Percentiles rank a stretch among this genome's conserved stretches.
Conservation (phyloP, 176 grass and related monocot species). For the Rhynchospora pubera region DNA sequence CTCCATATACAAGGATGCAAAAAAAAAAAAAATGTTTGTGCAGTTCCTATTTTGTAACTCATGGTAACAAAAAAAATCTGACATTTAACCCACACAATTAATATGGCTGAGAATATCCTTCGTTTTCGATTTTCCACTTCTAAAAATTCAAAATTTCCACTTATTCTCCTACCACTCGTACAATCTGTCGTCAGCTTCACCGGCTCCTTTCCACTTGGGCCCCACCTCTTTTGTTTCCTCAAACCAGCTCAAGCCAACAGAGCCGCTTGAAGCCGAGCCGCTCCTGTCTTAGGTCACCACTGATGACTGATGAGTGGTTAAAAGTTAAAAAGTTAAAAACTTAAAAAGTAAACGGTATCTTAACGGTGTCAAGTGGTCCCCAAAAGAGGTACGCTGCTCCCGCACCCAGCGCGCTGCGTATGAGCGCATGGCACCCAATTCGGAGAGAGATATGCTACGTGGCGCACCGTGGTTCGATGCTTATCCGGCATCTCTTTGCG, state of each 20-base stretch:
- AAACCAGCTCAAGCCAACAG: neutral
- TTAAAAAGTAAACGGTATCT: neutral
- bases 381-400: neutral
- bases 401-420: conserved; percentile 23
- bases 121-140: conserved; percentile 8
- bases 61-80: neutral
- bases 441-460: neutral
- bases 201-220: neutral
- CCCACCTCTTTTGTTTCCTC: neutral
- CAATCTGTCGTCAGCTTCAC: neutral
- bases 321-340: too few species aligned
- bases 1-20: neutral
- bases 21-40: neutral
- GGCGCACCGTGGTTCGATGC: neutral
- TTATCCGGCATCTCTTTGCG: neutral
- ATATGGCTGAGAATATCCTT: neutral
- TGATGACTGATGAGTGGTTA: neutral
- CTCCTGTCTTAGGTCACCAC: neutral
- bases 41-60: neutral
- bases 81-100: neutral
- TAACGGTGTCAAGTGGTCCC: conserved; percentile 12
- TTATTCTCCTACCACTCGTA: neutral
- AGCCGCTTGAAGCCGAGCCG: neutral
- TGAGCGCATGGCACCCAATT: neutral
- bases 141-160: neutral